These are phyloP conservation scores for Aspergillus bridgeri DNA, from an alignment of 495 filamentous ascomycete species.

Conservation along the genomic window DNA sequence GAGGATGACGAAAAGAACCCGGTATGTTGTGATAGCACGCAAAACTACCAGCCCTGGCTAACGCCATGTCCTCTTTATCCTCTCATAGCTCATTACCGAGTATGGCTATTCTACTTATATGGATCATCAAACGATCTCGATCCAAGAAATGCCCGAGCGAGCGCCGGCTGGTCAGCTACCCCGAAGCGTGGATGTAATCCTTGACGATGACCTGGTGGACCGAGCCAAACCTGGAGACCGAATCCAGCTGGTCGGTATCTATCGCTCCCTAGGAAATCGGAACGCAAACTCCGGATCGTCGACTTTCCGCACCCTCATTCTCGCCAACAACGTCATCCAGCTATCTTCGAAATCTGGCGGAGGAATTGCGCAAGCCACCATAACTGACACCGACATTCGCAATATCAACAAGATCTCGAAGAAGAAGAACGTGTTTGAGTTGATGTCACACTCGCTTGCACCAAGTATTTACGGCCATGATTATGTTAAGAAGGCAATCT, in stretches of 20 bases:
- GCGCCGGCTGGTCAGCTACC: slow-evolving; percentile 95
- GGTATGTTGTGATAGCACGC: slow-evolving; percentile 33
- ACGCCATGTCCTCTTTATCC: too few species aligned
- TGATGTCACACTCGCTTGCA: slow-evolving; percentile 94
- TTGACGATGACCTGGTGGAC: slow-evolving; percentile 97
- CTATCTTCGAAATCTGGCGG: slow-evolving; percentile 95
- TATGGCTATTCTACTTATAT: slow-evolving; percentile 94
- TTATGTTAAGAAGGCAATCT: slow-evolving; percentile 96
- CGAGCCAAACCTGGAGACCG: slow-evolving; percentile 92
- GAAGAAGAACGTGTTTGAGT: slow-evolving; percentile 89
- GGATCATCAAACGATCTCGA: slow-evolving; percentile 96
- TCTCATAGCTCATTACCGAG: slow-evolving; percentile 71
- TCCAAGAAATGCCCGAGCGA: slow-evolving; percentile 99
- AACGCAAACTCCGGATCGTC: slow-evolving; percentile 83
- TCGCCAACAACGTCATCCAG: slow-evolving; percentile 93
- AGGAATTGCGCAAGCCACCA: slow-evolving; percentile 84
- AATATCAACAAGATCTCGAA: slow-evolving; percentile 98
- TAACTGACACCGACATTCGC: slow-evolving; percentile 96
- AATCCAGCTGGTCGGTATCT: slow-evolving; percentile 93
- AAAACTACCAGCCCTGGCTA: slow-evolving; percentile 3
- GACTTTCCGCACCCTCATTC: slow-evolving; percentile 86
- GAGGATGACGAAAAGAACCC: slow-evolving; percentile 83
- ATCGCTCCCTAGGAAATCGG: slow-evolving; percentile 87
- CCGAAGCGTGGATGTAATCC: slow-evolving; percentile 92
- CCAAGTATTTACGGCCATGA: slow-evolving; percentile 97